Evolutionary conservation across 2,329 filamentous ascomycete genomes (phyloP).

Genomic region (Fusarium virguliforme): DNA sequence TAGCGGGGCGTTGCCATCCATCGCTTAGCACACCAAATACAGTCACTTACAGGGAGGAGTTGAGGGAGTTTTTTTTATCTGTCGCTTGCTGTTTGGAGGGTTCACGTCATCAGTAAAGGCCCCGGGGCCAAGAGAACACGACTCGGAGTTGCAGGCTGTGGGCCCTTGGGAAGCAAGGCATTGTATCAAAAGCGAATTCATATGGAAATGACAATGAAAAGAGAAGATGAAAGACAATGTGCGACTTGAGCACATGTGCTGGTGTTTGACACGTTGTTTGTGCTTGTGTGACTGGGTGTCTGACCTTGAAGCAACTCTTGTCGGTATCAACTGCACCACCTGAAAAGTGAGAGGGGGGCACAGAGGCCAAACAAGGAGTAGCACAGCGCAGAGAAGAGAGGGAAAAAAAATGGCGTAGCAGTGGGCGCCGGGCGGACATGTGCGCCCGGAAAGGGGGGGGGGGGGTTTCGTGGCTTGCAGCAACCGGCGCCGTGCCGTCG

Average conservation of each 20-base stretch:
- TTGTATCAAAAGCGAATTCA: conserved; percentile 23
- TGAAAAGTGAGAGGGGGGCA: neutral
- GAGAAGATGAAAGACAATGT: conserved; percentile 2
- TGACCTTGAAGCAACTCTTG: neutral
- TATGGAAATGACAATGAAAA: conserved; percentile 24
- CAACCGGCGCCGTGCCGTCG: conserved; percentile 10
- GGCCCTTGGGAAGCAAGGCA: conserved; percentile 24
- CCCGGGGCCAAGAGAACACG: conserved; percentile 7
- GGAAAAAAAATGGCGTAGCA: neutral
- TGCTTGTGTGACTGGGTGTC: neutral
- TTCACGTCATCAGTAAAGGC: conserved; percentile 13
- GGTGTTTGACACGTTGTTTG: conserved; percentile 5
- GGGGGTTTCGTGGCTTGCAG: conserved; percentile 11
- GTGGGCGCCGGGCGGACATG: conserved; percentile 8
- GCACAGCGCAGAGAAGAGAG: neutral
- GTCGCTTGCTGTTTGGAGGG: conserved; percentile 19
- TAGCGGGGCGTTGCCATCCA: conserved; percentile 25
- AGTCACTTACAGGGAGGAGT: conserved; percentile 44
- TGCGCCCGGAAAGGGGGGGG: neutral
- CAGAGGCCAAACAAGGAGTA: conserved; percentile 5
- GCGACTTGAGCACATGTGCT: conserved; percentile 5
- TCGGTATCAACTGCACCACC: neutral
- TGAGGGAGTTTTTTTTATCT: conserved; percentile 34
- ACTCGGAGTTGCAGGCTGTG: conserved; percentile 31
- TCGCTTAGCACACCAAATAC: conserved; percentile 32